Percentiles rank a stretch among this genome's conserved stretches.
These are phyloP conservation scores for Carallia pectinifolia DNA, from an alignment of 345 rosid species.

Conservation along the genomic window DNA sequence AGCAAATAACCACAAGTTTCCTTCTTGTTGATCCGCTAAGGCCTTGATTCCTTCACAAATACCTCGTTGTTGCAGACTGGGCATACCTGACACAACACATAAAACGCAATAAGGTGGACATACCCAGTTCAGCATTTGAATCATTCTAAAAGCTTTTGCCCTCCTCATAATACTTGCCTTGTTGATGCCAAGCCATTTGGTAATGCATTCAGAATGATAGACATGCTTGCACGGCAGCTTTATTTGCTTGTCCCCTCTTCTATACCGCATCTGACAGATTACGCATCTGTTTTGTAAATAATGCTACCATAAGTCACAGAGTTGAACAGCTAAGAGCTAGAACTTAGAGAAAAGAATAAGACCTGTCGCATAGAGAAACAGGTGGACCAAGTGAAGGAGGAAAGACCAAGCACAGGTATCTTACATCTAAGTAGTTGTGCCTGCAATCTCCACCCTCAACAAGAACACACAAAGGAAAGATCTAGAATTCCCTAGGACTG, in stretches of 20 bases:
- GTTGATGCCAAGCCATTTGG: slow-evolving; percentile 67
- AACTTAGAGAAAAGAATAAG: not conserved
- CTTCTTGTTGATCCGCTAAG: slow-evolving; percentile 13
- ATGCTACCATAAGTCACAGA: not conserved
- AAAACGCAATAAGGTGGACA: not conserved
- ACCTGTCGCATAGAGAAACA: not conserved
- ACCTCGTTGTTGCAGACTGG: slow-evolving; percentile 66
- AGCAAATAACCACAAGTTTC: slow-evolving; percentile 6
- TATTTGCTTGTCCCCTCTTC: slow-evolving; percentile 52
- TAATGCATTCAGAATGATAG: slow-evolving; percentile 62
- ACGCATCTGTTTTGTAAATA: slow-evolving; percentile 48
- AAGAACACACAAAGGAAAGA: no score
- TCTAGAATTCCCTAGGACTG: no score
- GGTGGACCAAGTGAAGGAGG: not conserved
- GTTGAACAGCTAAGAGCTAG: not conserved
- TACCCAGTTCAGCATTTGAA: not conserved
- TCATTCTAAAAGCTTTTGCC: not conserved
- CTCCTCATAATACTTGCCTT: slow-evolving; percentile 38
- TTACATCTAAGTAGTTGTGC: not conserved
- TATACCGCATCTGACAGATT: slow-evolving; percentile 65
- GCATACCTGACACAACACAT: slow-evolving; percentile 42
- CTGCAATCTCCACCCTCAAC: no score
- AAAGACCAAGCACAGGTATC: not conserved
- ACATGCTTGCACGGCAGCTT: slow-evolving; percentile 65
- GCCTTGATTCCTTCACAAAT: slow-evolving; percentile 42